Conservation (phyloP, 805 yeast genomes). For the Lachancea dasiensis region DNA sequence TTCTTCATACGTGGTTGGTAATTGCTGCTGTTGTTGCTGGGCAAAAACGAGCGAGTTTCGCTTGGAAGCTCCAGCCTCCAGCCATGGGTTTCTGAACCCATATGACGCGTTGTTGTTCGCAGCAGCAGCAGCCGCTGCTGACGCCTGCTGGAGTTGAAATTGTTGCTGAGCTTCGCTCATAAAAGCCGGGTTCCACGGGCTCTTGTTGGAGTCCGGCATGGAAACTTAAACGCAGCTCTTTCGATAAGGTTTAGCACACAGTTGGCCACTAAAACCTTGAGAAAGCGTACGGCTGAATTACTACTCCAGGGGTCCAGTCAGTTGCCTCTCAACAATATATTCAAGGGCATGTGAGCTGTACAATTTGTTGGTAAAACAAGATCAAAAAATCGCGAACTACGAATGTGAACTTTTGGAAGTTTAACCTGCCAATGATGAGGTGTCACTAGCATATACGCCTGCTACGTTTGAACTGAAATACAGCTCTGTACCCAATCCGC, state of each 20-base stretch:
- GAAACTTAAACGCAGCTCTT: background rate
- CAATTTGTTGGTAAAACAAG: background rate
- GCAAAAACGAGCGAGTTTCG: conserved; percentile 5
- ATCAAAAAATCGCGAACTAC: background rate
- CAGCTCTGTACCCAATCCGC: too few species aligned
- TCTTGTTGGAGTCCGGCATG: conserved; percentile 8
- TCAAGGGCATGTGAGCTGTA: background rate
- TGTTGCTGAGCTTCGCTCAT: conserved; percentile 11
- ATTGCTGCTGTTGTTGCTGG: conserved; percentile 10
- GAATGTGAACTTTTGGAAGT: background rate
- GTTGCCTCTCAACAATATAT: background rate
- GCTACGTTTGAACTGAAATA: too few species aligned
- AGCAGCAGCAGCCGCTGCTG: conserved; percentile 6
- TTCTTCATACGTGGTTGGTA: conserved; percentile 14
- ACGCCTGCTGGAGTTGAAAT: conserved; percentile 5
- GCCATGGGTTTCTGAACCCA: conserved; percentile 25
- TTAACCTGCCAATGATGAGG: background rate
- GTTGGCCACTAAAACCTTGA: too few species aligned
- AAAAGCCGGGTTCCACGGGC: conserved; percentile 18
- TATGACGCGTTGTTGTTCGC: conserved; percentile 7
- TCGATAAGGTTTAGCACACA: too few species aligned
- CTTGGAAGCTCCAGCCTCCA: conserved; percentile 10
- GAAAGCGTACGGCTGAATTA: too few species aligned
- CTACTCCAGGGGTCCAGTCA: too few species aligned
- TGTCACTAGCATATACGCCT: too few species aligned